Evolutionary conservation across 352 stramenopile species (phyloP), one percentile per base, ranked within the genome.

Genomic region (Globisporangium middletonii): DNA sequence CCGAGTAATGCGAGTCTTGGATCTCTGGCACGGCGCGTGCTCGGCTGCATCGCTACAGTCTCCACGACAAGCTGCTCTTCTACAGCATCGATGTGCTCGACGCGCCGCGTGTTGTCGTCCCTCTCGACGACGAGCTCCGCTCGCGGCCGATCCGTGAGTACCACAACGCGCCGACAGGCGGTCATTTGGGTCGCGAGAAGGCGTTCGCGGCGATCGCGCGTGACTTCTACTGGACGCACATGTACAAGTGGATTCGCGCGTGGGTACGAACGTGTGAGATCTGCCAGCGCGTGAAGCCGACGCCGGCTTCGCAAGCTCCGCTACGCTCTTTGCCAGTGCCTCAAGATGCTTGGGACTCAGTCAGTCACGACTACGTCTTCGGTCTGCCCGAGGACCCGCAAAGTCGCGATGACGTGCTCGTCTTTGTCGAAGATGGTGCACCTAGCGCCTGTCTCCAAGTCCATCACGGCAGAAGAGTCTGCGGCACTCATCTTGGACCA

Each of bases 251-350:
- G 57, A 46, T 66, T 3, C 50, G 35, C 19, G 37, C 12, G 33
- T 72, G 65, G 15, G 60, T 65, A 2, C 23, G 42, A 35, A 56
- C 50, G 15, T 68, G 59, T 46, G 63, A 73, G 15, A 54, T 49
- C 37, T 23, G 23, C 23, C 23, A 23, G 23, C 23, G 23, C 23
- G 23, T 23, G 23, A 23, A 23, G 23, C 23, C 56, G 19, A 16
- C 50, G 33, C 55, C 53, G 0, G 28, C 47, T 26, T 5, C 52
- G 15, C 12, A 15, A 26, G 62, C 56, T 19, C 57, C 57, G 13
- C 43, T 67, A 16, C 23, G 18, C 13, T 60, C 48, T 15, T 28
- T 72, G 2, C 35, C 65, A 1, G 46, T 73, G 18, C 44, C 8
- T 3, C 44, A 30, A 9, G 16, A 49, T 18, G 18, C 7, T 7